Evolutionary conservation across 2,329 filamentous ascomycete species (phyloP).

Genomic region (Xylaria sp.): DNA sequence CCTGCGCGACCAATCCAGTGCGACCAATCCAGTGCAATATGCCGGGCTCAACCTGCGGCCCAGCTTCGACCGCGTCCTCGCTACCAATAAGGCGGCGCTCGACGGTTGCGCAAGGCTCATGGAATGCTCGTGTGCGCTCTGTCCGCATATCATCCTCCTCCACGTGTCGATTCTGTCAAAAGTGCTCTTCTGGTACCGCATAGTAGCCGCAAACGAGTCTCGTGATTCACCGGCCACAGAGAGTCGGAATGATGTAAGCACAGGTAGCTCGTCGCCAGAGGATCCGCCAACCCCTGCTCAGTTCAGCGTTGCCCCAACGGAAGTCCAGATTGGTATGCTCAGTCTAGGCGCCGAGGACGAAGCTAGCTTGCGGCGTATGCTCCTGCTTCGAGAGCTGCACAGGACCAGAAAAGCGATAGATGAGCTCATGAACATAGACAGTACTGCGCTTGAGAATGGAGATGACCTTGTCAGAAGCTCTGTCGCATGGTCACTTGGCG

Average conservation of each 20-base stretch:
- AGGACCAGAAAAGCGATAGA: conserved; percentile 9
- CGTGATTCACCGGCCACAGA: too few species aligned
- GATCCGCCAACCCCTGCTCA: conserved; percentile 3
- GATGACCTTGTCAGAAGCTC: conserved; percentile 3
- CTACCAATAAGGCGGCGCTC: conserved; percentile 19
- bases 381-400: conserved; percentile 22
- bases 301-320: conserved; percentile 12
- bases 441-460: conserved; percentile 4
- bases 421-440: conserved; percentile 16
- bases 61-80: conserved; percentile 20
- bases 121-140: conserved; percentile 19
- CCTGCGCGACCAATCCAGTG: conserved; percentile 17
- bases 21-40: too few species aligned
- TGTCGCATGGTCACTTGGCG: conserved; percentile 14
- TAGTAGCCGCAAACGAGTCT: conserved; percentile 9
- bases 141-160: conserved; percentile 20
- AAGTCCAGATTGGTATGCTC: conserved; percentile 18
- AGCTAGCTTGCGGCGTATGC: conserved; percentile 5
- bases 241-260: neutral
- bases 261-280: neutral
- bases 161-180: conserved; percentile 24
- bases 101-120: conserved; percentile 13
- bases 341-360: conserved; percentile 18
- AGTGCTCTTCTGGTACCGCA: conserved; percentile 25
- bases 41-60: conserved; percentile 10